Conservation (phyloP, 73 alveolate genomes). For the Effrenium voratum region DNA sequence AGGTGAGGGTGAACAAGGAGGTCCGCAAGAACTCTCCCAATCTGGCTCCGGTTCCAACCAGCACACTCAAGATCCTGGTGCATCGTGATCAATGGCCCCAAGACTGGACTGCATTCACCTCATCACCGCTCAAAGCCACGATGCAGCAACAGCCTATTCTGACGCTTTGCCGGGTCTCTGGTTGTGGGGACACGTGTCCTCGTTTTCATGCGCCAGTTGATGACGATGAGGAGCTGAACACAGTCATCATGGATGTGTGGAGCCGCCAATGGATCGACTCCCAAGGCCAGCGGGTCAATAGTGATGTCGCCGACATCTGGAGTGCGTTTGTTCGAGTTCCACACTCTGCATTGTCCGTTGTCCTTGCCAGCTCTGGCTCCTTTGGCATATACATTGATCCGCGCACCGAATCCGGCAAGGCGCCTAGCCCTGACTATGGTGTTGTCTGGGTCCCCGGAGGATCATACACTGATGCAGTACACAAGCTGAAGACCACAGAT, state of each 20-base stretch:
- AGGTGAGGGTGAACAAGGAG: background rate
- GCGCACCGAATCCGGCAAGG: background rate
- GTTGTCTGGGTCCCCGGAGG: background rate
- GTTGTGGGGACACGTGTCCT: background rate
- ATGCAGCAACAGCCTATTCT: background rate
- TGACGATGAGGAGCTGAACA: background rate
- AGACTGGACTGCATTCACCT: background rate
- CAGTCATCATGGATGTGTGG: background rate
- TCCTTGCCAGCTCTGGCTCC: background rate
- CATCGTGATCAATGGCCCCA: background rate
- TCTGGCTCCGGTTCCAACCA: background rate
- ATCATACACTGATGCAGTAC: background rate
- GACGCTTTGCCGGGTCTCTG: background rate
- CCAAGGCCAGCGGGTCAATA: background rate
- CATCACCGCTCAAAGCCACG: background rate
- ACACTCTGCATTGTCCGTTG: background rate
- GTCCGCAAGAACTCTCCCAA: background rate
- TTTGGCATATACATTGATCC: slow-evolving; percentile 27
- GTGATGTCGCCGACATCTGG: background rate
- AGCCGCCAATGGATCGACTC: background rate
- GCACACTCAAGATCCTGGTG: background rate
- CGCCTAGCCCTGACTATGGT: background rate
- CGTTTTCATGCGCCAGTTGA: background rate
- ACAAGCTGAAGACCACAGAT: background rate
- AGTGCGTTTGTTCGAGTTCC: background rate